phyloP scores from a whole-genome alignment of 176 grass and related monocot species.

The Hsuehochloa calcarea region DNA sequence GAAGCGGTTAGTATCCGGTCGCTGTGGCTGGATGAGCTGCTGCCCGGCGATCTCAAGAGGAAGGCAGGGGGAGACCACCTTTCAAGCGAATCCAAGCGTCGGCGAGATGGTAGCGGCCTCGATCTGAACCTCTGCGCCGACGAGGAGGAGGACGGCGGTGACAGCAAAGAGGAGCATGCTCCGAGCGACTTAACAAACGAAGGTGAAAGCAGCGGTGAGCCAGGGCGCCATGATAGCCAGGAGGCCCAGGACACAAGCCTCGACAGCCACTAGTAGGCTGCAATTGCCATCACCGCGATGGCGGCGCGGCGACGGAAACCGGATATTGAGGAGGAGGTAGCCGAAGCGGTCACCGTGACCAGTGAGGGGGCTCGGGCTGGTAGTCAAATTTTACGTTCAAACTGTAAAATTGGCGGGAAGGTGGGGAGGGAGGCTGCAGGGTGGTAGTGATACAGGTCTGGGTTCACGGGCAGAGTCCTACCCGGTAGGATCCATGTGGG shows the following conservation, averaged over 20 bases:
- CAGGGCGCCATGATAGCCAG: not conserved
- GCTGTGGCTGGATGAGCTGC: constrained; percentile 19
- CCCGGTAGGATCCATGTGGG: not conserved
- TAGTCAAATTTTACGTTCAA: not conserved
- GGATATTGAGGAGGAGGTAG: not conserved
- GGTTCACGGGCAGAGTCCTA: not conserved
- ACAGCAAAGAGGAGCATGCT: constrained; percentile 28
- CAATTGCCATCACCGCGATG: not conserved
- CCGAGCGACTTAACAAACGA: constrained; percentile 65
- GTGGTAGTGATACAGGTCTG: not conserved
- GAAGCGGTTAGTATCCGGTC: constrained; percentile 6
- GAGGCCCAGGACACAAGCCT: constrained; percentile 7
- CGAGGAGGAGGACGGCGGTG: not conserved
- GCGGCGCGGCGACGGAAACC: constrained; percentile 11
- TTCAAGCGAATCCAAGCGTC: constrained; percentile 18
- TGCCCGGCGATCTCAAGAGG: constrained; percentile 42
- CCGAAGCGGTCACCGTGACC: not conserved
- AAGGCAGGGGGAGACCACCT: not conserved
- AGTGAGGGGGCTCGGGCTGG: too few species aligned
- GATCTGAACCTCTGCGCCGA: constrained; percentile 53
- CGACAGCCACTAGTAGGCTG: not conserved
- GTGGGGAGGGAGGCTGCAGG: not conserved
- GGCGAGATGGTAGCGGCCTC: constrained; percentile 15
- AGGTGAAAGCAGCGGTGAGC: not conserved
- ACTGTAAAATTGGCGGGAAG: constrained; percentile 20